Evolutionary conservation across 176 grass and related monocot species (phyloP).

Genomic region (Carex littledalei): DNA sequence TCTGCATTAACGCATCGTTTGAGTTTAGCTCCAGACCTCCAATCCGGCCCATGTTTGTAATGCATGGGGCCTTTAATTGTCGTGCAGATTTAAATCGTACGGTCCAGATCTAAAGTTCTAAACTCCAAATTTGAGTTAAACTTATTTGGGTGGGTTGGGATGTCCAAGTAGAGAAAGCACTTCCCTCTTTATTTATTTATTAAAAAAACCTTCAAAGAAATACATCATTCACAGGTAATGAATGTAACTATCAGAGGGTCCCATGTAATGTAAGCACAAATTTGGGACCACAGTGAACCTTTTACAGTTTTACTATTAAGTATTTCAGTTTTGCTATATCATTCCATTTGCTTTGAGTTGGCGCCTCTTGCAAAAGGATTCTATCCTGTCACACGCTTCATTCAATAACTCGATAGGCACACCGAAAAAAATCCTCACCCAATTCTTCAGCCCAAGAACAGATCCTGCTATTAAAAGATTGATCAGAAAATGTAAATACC

Average conservation of each 20-base stretch:
- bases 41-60: too few species aligned
- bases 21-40: too few species aligned
- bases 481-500: not conserved
- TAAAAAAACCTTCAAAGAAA: not conserved
- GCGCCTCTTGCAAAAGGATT: conserved; percentile 57
- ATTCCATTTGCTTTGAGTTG: conserved; percentile 30
- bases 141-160: too few species aligned
- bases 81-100: too few species aligned
- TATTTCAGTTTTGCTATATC: conserved; percentile 6
- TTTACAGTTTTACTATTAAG: conserved; percentile 13
- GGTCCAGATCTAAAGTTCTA: too few species aligned
- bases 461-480: conserved; percentile 39
- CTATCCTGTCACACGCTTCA: conserved; percentile 71
- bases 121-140: too few species aligned
- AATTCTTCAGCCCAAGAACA: conserved; percentile 84
- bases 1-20: too few species aligned
- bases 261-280: not conserved
- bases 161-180: not conserved
- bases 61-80: too few species aligned
- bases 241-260: not conserved
- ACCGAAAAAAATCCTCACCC: conserved; percentile 82
- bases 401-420: conserved; percentile 38
- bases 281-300: not conserved
- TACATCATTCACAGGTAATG: not conserved
- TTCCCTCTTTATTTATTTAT: not conserved